phyloP scores from a whole-genome alignment of 1,139 yeast genomes.

The Taphrina pruni region DNA sequence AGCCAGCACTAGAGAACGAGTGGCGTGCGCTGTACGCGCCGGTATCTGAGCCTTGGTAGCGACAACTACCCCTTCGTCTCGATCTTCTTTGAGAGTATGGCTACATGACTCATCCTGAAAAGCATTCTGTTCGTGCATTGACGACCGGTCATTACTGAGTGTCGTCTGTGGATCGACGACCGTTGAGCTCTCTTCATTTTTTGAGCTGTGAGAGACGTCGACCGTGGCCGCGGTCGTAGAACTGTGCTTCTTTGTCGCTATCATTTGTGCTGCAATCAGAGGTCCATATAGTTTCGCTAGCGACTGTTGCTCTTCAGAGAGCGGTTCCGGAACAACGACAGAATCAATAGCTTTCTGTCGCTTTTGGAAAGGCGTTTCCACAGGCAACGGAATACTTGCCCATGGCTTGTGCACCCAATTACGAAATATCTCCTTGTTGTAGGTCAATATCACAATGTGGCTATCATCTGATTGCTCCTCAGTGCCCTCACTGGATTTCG shows the following conservation, averaged over 20 bases:
- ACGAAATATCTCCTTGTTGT: conserved; percentile 1
- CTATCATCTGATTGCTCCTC: conserved; percentile 1
- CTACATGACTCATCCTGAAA: too few species aligned
- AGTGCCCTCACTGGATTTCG: background rate
- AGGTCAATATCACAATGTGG: conserved; percentile 18
- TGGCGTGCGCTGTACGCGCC: background rate
- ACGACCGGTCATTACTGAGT: background rate
- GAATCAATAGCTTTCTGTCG: conserved; percentile 19
- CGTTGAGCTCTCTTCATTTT: background rate
- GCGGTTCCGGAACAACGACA: conserved; percentile 17
- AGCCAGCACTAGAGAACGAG: conserved; percentile 5
- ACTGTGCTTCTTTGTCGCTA: background rate
- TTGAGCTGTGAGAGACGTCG: background rate
- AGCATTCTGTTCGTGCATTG: too few species aligned
- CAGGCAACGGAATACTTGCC: conserved; percentile 12
- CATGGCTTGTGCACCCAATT: conserved; percentile 17
- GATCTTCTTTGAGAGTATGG: background rate
- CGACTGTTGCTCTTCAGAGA: conserved; percentile 18
- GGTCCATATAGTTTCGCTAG: conserved; percentile 24
- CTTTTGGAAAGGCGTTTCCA: background rate
- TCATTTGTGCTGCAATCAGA: conserved; percentile 22
- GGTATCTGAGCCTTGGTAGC: background rate
- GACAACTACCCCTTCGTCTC: background rate
- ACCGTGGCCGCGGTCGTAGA: background rate
- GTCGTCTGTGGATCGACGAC: background rate